Base-by-base conservation (phyloP, 2,329 filamentous ascomycete species). In the Colletotrichum sidae region DNA sequence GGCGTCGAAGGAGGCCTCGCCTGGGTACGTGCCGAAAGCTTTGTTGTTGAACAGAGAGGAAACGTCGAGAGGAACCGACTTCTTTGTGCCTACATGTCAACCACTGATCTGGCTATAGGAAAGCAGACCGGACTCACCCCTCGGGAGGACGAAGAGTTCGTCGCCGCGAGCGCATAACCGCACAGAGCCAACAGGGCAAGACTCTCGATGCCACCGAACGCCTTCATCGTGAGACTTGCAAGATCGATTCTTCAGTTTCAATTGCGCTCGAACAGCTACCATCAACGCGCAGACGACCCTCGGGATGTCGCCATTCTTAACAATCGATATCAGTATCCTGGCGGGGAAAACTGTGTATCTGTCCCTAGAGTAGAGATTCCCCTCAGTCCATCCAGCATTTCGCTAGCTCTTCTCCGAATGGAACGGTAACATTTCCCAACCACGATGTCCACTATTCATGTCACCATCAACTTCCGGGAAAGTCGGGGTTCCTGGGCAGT, bases 1-100 rank as follows among this genome's bases (percentile, higher is more conserved):
- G 2, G 63, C 68, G 58, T 84, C 80, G 62, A 84, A 82, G n/a
- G 78, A 73, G 1, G 82, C 78, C 68, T 84, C 80, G 2, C 80
- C 80, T 0, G 82, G 78, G 11, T 74, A 73, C 0, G 75, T 74
- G 3, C 80, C 80, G 63, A 84, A 83, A 2, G 74, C 82, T 60
- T 81, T 82, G 69, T 84, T 84, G 72, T 84, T 83, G 72, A 80
- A 81, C 34, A 42, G 15, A 2, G 58, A 2, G 7, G 46, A 42
- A 13, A 65, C 35, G 13, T 65, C 52, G 11, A 65, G 41, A 4
- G 57, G 34, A 1, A 65, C 35, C 8, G 57, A 55, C 9, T 45
- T 17, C 61, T 65, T 17, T 11, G 17, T 13, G 25, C 41, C 3
- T 15, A 37, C 12, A 15, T 39, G 53, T 62, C 34, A 62, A 46